These are phyloP conservation scores for Chenopodium album DNA, from an alignment of 148 eudicot species.

Conservation along the genomic window DNA sequence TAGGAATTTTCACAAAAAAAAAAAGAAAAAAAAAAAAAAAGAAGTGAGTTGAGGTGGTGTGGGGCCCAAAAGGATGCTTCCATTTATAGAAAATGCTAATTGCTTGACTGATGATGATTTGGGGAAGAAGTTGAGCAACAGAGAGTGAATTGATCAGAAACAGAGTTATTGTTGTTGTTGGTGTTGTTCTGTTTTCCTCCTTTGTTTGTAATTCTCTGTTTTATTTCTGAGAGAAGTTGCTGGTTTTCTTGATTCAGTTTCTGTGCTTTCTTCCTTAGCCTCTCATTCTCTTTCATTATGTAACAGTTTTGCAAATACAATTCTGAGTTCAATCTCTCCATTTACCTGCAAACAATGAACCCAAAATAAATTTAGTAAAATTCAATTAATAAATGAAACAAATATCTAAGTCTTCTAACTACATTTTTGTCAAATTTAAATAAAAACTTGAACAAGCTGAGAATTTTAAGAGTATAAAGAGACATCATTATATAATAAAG, in stretches of 20 bases:
- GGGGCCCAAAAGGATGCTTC: conserved; percentile 21
- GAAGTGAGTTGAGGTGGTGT: not conserved
- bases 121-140: conserved; percentile 35
- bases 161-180: conserved; percentile 23
- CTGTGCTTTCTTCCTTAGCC: conserved; percentile 76
- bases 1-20: not conserved
- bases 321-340: conserved; percentile 89
- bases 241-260: conserved; percentile 79
- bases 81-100: conserved; percentile 14
- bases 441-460: not conserved
- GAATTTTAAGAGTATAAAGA: not conserved
- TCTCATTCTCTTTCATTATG: conserved; percentile 92
- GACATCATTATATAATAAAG: not conserved
- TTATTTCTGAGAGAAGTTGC: conserved; percentile 65
- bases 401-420: not conserved
- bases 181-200: conserved; percentile 30
- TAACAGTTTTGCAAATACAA: conserved; percentile 80
- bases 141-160: conserved; percentile 35
- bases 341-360: conserved; percentile 12
- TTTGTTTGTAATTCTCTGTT: conserved; percentile 43
- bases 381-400: not conserved
- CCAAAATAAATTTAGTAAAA: not conserved
- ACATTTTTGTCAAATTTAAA: not conserved
- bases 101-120: conserved; percentile 25
- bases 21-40: not conserved